Evolutionary conservation across 768 basidiomycete species (phyloP).

Genomic region (Rhodotorula diobovata): DNA sequence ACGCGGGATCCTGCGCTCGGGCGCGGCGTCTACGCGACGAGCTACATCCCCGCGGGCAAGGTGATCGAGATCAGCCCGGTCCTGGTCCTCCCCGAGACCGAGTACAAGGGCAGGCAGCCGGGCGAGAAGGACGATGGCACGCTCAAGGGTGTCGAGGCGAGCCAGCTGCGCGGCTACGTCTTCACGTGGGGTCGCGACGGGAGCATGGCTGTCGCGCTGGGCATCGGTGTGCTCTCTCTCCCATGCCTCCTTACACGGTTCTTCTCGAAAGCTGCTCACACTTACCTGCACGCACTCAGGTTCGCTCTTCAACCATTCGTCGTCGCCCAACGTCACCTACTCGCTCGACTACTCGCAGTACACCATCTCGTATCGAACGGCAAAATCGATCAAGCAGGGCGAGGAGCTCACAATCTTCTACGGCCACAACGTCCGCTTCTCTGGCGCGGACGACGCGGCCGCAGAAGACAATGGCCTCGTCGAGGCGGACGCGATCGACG

Average conservation of each 20-base stretch:
- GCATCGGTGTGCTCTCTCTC: conserved; percentile 58
- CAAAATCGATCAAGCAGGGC: conserved; percentile 54
- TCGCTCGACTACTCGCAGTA: conserved; percentile 55
- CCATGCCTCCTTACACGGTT: no score
- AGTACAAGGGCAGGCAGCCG: conserved; percentile 55
- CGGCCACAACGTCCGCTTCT: conserved; percentile 51
- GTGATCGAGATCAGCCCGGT: conserved; percentile 82
- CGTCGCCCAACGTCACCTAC: conserved; percentile 65
- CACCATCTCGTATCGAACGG: conserved; percentile 62
- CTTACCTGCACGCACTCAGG: conserved; percentile 51
- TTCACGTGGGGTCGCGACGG: conserved; percentile 64
- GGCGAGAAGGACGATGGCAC: conserved; percentile 34
- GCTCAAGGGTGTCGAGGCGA: conserved; percentile 55
- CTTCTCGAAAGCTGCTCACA: neutral
- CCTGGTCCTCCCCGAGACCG: conserved; percentile 64
- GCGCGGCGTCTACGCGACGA: conserved; percentile 54
- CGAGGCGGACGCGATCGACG: conserved; percentile 19
- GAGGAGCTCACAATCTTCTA: conserved; percentile 80
- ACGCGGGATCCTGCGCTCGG: conserved; percentile 44
- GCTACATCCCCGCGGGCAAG: conserved; percentile 58
- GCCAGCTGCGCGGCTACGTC: conserved; percentile 67
- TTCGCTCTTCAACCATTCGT: conserved; percentile 74
- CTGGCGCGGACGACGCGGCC: neutral
- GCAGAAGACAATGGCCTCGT: conserved; percentile 12
- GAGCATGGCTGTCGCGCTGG: conserved; percentile 69